A percentile compares a stretch with the other conserved stretches of the same genome.
These are phyloP conservation scores for Boeremia lycopersici DNA, from an alignment of 2,329 filamentous ascomycete species.

Conservation along the genomic window DNA sequence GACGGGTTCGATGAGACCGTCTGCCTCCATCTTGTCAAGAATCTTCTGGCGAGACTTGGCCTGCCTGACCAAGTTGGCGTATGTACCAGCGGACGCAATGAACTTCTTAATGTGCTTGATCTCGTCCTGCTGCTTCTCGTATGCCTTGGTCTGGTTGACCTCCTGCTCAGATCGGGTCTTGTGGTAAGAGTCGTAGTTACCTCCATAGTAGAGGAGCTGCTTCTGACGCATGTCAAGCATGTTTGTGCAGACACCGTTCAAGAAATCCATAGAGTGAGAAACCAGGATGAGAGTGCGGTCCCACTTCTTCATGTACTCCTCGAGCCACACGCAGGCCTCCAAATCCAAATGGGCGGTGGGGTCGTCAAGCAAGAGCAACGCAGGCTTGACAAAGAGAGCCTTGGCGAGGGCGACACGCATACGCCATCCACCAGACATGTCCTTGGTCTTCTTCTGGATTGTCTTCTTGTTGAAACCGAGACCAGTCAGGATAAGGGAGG, in stretches of 20 bases:
- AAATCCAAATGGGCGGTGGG: constrained; percentile 99
- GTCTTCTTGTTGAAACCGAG: constrained; percentile 98
- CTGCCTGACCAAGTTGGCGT: constrained; percentile 98
- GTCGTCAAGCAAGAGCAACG: constrained; percentile 93
- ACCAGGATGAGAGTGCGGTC: constrained; percentile 95
- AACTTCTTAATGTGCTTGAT: constrained; percentile 99
- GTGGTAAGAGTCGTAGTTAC: constrained; percentile 97
- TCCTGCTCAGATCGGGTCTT: constrained; percentile 96
- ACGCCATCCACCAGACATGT: constrained; percentile 99
- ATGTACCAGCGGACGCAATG: constrained; percentile 98
- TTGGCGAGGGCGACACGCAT: constrained; percentile 99
- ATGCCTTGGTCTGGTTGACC: constrained; percentile 98
- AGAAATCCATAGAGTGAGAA: constrained; percentile 97
- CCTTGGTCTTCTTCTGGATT: constrained; percentile 99
- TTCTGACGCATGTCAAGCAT: constrained; percentile 98
- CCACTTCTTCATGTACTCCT: constrained; percentile 99
- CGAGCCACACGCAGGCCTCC: constrained; percentile 98
- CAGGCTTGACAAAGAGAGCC: constrained; percentile 98
- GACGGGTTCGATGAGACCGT: constrained; percentile 96
- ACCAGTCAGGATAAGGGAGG: constrained; percentile 96
- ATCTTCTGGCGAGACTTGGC: constrained; percentile 99
- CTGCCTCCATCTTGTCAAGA: constrained; percentile 99
- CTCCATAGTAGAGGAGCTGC: constrained; percentile 94
- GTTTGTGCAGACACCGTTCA: constrained; percentile 97
- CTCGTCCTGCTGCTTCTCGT: constrained; percentile 98